These are phyloP conservation scores for Canavalia gladiata DNA, from an alignment of 306 rosid genomes.

Conservation along the genomic window DNA sequence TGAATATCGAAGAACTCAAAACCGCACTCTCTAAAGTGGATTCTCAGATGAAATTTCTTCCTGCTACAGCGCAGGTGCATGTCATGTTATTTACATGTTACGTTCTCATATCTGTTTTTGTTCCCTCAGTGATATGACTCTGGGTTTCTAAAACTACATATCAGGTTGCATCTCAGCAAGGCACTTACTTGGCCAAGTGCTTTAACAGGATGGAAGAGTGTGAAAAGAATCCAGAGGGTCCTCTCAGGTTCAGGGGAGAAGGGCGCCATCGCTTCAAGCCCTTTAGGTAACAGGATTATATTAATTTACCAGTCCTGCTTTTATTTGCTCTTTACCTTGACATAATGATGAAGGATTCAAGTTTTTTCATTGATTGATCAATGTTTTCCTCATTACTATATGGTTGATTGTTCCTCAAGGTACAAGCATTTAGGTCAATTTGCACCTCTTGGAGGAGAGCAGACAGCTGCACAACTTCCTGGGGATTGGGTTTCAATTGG, in stretches of 20 bases:
- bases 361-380: constrained; percentile 8
- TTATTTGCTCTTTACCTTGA: constrained; percentile 24
- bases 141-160: constrained; percentile 41
- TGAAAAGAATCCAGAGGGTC: constrained; percentile 91
- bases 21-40: constrained; percentile 85
- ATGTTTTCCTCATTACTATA: constrained; percentile 17
- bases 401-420: constrained; percentile 61
- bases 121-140: constrained; percentile 23
- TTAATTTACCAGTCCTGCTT: constrained; percentile 10
- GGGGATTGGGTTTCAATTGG: constrained; percentile 98
- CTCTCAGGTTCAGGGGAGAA: constrained; percentile 86
- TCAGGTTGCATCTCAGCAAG: constrained; percentile 98
- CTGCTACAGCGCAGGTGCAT: constrained; percentile 94
- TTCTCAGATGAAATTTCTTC: constrained; percentile 92
- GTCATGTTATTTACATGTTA: constrained; percentile 25
- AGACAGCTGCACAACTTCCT: constrained; percentile 98
- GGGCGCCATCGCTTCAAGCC: constrained; percentile 97
- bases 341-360: constrained; percentile 16
- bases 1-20: constrained; percentile 81
- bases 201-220: constrained; percentile 86
- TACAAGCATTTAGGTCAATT: constrained; percentile 97
- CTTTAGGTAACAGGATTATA: constrained; percentile 68
- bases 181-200: constrained; percentile 83
- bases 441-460: constrained; percentile 97
- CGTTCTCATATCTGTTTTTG: background rate